Evolutionary conservation across 2,329 filamentous ascomycete genomes (phyloP).

Genomic region (Fusarium ramigenum): DNA sequence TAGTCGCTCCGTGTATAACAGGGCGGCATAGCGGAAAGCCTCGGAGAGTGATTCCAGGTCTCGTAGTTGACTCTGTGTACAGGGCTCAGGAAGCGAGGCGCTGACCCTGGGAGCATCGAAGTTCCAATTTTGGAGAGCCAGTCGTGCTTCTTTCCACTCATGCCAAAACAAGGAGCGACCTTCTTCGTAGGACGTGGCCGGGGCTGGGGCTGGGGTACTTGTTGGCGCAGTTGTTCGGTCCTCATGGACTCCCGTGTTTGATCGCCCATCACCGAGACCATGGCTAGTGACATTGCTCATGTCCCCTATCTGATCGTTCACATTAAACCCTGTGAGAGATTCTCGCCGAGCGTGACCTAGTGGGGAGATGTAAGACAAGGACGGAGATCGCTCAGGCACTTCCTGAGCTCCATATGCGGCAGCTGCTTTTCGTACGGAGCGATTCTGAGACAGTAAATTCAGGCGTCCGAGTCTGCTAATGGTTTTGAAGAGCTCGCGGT

Average conservation of each 20-base stretch:
- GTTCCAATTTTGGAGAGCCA: slow-evolving; percentile 82
- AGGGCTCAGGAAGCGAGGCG: slow-evolving; percentile 59
- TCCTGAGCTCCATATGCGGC: slow-evolving; percentile 19
- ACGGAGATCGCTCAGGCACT: slow-evolving; percentile 46
- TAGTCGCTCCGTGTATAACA: slow-evolving; percentile 90
- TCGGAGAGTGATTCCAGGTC: slow-evolving; percentile 87
- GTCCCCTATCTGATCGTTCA: slow-evolving; percentile 43
- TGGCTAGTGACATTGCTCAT: slow-evolving; percentile 57
- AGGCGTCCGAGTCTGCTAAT: slow-evolving; percentile 85
- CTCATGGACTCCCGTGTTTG: slow-evolving; percentile 64
- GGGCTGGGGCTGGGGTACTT: slow-evolving; percentile 49
- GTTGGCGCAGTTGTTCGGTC: slow-evolving; percentile 62
- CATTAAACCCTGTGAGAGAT: slow-evolving; percentile 34
- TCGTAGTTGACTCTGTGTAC: slow-evolving; percentile 69
- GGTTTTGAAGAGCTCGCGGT: slow-evolving; percentile 85
- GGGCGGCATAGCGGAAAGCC: slow-evolving; percentile 87
- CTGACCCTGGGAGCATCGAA: slow-evolving; percentile 68
- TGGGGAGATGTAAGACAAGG: slow-evolving; percentile 52
- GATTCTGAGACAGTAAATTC: slow-evolving; percentile 82
- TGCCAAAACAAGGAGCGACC: slow-evolving; percentile 77
- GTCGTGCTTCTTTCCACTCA: slow-evolving; percentile 84
- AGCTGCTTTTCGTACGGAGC: slow-evolving; percentile 57
- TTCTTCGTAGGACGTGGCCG: slow-evolving; percentile 63
- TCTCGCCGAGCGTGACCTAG: slow-evolving; percentile 56
- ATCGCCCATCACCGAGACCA: slow-evolving; percentile 75